Evolutionary conservation across 768 basidiomycete species (phyloP).

Genomic region (Suillus americanus): DNA sequence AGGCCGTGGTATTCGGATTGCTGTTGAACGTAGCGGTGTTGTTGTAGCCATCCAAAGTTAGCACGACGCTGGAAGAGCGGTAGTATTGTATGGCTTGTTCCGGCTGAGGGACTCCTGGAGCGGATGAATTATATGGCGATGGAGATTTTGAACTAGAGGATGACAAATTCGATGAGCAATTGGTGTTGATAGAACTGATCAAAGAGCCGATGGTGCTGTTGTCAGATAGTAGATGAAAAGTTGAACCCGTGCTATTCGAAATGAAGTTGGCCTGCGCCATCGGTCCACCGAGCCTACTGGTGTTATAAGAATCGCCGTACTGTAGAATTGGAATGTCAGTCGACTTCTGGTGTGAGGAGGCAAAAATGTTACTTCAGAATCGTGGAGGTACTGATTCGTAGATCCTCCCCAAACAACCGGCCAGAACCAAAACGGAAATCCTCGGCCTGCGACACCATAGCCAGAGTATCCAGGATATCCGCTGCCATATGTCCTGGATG

Average conservation of each 20-base stretch:
- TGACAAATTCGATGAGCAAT: slow-evolving; percentile 42
- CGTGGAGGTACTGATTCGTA: slow-evolving; percentile 33
- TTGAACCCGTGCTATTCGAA: slow-evolving; percentile 39
- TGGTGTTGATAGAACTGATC: slow-evolving; percentile 39
- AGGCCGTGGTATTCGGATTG: slow-evolving; percentile 40
- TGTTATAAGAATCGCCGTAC: slow-evolving; percentile 47
- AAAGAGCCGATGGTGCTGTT: slow-evolving; percentile 46
- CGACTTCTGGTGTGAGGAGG: background rate
- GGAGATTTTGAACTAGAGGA: slow-evolving; percentile 33
- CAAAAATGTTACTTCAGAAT: slow-evolving; percentile 39
- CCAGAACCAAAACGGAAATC: slow-evolving; percentile 70
- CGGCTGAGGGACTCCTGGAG: slow-evolving; percentile 34
- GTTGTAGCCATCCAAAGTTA: slow-evolving; percentile 68
- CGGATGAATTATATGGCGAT: slow-evolving; percentile 29
- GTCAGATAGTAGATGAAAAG: slow-evolving; percentile 49
- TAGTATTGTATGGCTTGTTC: slow-evolving; percentile 69
- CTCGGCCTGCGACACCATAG: slow-evolving; percentile 46
- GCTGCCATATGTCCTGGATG: slow-evolving; percentile 53
- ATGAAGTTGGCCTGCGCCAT: slow-evolving; percentile 38
- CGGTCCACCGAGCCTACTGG: slow-evolving; percentile 50
- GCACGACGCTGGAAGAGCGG: slow-evolving; percentile 60
- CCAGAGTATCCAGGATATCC: slow-evolving; percentile 55
- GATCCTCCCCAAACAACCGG: slow-evolving; percentile 51
- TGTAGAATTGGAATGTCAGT: slow-evolving; percentile 25
- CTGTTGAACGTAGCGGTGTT: slow-evolving; percentile 49